Percentiles rank a stretch among this genome's conserved stretches.
Conservation (phyloP, 2,329 filamentous ascomycete genomes). For the Calonectria hongkongensis region DNA sequence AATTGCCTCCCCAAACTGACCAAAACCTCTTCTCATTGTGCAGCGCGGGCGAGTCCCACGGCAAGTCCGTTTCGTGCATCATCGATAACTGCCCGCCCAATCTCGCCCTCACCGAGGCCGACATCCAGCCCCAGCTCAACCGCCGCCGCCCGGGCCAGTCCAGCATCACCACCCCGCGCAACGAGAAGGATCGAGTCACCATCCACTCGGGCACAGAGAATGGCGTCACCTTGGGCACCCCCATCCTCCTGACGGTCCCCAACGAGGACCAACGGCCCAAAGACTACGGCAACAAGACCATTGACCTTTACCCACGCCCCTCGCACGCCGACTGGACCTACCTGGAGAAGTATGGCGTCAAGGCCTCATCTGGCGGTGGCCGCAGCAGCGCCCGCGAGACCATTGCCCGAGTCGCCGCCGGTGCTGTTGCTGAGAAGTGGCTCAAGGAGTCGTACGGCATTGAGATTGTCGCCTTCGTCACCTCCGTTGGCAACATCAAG, state of each 20-base stretch:
- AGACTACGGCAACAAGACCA: slow-evolving; percentile 92
- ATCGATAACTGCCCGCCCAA: slow-evolving; percentile 94
- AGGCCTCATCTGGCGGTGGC: slow-evolving; percentile 92
- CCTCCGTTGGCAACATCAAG: slow-evolving; percentile 81
- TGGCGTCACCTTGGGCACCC: slow-evolving; percentile 91
- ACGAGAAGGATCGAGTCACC: slow-evolving; percentile 93
- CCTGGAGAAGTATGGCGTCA: slow-evolving; percentile 96
- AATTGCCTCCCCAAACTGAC: neutral
- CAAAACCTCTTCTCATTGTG: neutral
- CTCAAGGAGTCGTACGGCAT: slow-evolving; percentile 86
- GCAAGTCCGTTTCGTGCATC: slow-evolving; percentile 94
- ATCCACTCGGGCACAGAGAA: slow-evolving; percentile 96
- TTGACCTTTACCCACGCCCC: slow-evolving; percentile 93
- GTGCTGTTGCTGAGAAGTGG: slow-evolving; percentile 96
- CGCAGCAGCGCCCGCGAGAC: slow-evolving; percentile 95
- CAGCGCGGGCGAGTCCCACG: slow-evolving; percentile 81
- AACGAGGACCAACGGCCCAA: slow-evolving; percentile 96
- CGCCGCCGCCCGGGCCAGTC: slow-evolving; percentile 92
- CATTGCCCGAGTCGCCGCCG: slow-evolving; percentile 92
- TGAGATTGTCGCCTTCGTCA: slow-evolving; percentile 93
- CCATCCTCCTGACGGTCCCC: slow-evolving; percentile 89
- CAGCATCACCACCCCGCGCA: slow-evolving; percentile 90
- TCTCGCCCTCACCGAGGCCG: slow-evolving; percentile 87
- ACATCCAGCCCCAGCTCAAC: slow-evolving; percentile 97
- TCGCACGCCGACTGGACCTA: slow-evolving; percentile 98